phyloP scores from a whole-genome alignment of 257 asterid genomes.

The Salvia miltiorrhiza region DNA sequence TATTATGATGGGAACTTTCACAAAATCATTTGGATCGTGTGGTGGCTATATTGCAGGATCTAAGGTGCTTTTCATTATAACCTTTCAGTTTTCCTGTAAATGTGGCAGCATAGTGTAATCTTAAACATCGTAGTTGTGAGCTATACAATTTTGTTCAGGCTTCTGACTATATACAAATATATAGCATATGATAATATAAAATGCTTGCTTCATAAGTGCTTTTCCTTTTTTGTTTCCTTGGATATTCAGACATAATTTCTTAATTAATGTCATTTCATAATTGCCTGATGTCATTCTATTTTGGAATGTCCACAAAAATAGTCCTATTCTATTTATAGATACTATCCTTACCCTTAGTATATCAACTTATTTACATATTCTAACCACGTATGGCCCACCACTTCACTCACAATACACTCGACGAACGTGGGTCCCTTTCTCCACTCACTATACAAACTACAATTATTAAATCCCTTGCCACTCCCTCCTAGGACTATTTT shows the following conservation, averaged over 20 bases:
- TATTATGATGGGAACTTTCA: slow-evolving; percentile 99
- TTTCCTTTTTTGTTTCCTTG: not conserved
- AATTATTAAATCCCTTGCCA: no score
- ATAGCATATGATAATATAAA: not conserved
- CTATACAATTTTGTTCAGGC: not conserved
- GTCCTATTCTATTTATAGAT: no score
- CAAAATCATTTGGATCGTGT: slow-evolving; percentile 98
- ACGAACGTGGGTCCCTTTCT: no score
- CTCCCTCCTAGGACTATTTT: no score
- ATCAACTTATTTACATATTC: no score
- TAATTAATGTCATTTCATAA: not conserved
- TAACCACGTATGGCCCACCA: no score
- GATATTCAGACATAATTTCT: not conserved
- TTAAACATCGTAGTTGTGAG: slow-evolving; percentile 2
- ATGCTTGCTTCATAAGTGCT: not conserved
- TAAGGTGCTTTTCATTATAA: slow-evolving; percentile 47
- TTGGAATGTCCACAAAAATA: no score
- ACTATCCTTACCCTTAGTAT: no score
- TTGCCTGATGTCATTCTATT: not conserved
- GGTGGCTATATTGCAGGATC: slow-evolving; percentile 99
- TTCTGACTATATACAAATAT: not conserved
- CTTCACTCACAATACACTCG: no score
- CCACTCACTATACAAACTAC: no score
- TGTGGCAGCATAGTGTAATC: slow-evolving; percentile 9
- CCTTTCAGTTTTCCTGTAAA: slow-evolving; percentile 15